A percentile compares a stretch with the other conserved stretches of the same genome.
These are phyloP conservation scores for Diaporthe caulivora DNA, from an alignment of 2,329 filamentous ascomycete genomes.

Conservation along the genomic window DNA sequence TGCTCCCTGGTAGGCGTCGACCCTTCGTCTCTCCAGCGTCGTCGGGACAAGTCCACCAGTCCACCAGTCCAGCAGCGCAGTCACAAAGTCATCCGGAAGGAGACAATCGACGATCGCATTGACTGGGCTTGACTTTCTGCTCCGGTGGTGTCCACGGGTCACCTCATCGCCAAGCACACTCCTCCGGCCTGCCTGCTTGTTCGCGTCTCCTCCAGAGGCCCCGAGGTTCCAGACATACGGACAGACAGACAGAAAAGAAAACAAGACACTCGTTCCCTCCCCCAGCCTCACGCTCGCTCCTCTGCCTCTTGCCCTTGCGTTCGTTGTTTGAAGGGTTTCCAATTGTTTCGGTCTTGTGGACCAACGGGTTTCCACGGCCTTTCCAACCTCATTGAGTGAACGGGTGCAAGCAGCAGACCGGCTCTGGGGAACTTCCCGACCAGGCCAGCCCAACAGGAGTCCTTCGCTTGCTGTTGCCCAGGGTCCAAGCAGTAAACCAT, in stretches of 20 bases:
- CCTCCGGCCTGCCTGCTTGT: constrained; percentile 23
- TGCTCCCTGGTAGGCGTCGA: constrained; percentile 14
- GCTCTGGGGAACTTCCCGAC: constrained; percentile 20
- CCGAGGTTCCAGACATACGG: constrained; percentile 23
- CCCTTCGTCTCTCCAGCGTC: constrained; percentile 24
- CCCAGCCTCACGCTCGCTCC: background rate
- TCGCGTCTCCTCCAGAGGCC: constrained; percentile 21
- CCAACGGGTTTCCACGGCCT: constrained; percentile 16
- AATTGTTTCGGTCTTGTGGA: constrained; percentile 32
- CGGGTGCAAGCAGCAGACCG: constrained; percentile 30
- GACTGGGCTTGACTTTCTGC: constrained; percentile 27
- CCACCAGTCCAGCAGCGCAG: constrained; percentile 16
- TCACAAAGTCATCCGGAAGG: constrained; percentile 27
- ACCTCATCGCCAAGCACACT: constrained; percentile 29
- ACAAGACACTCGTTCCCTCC: constrained; percentile 22
- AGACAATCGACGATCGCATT: constrained; percentile 29
- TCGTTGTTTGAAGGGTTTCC: constrained; percentile 32
- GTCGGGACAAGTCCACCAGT: constrained; percentile 16
- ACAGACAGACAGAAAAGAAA: constrained; percentile 5
- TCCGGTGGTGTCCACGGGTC: constrained; percentile 26
- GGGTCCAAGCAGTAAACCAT: constrained; percentile 26
- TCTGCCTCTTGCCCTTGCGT: constrained; percentile 10
- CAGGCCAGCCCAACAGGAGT: constrained; percentile 29
- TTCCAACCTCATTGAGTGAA: constrained; percentile 36
- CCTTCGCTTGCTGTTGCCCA: constrained; percentile 29